Conservation (phyloP, 495 filamentous ascomycete genomes). For the Daldinia grandis region DNA sequence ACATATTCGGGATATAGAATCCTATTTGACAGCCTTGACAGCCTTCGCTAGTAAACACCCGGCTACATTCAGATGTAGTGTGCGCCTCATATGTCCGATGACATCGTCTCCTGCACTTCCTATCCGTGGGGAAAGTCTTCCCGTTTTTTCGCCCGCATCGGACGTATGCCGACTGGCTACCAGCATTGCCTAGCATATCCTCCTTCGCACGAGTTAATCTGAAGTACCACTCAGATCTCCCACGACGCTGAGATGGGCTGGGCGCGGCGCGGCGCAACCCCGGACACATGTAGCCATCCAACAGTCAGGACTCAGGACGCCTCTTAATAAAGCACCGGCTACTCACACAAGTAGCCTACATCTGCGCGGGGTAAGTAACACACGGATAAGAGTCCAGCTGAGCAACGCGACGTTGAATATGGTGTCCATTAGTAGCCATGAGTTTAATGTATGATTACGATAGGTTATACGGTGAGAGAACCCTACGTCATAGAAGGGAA, state of each 20-base stretch:
- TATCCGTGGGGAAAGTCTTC: constrained; percentile 1
- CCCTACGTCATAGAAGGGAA: constrained; percentile 13
- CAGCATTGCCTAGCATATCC: background rate
- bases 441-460: constrained; percentile 6
- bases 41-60: background rate
- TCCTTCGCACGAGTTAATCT: constrained; percentile 25
- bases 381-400: background rate
- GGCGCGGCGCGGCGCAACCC: constrained; percentile 21
- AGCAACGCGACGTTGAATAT: background rate
- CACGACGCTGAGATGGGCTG: background rate
- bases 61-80: background rate
- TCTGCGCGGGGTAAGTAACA: constrained; percentile 30
- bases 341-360: constrained; percentile 4
- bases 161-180: background rate
- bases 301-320: background rate
- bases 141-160: background rate
- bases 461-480: background rate
- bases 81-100: background rate
- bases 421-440: background rate
- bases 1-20: background rate
- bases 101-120: background rate
- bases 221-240: constrained; percentile 20
- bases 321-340: constrained; percentile 22
- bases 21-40: background rate
- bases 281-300: constrained; percentile 19